phyloP scores from a whole-genome alignment of 805 yeast species.

The Candida patagonica region DNA sequence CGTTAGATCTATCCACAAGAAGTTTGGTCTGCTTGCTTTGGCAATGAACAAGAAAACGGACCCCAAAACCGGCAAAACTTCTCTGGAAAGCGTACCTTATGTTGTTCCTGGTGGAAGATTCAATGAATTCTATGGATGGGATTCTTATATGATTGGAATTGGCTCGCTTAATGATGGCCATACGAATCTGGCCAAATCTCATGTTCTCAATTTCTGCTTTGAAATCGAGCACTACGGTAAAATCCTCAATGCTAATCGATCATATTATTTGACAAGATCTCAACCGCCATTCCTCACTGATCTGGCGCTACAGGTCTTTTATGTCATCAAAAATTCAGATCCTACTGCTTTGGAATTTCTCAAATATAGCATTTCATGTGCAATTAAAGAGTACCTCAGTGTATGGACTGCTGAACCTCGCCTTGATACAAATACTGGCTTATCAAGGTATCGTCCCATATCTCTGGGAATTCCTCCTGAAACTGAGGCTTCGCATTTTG shows the following conservation, averaged over 20 bases:
- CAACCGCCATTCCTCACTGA: conserved; percentile 97
- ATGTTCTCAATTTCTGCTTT: conserved; percentile 86
- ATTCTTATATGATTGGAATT: conserved; percentile 82
- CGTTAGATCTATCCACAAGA: conserved; percentile 64
- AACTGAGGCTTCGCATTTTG: conserved; percentile 85
- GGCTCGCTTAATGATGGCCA: conserved; percentile 66
- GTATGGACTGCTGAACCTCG: conserved; percentile 80
- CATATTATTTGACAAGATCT: conserved; percentile 82
- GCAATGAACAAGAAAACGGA: conserved; percentile 52
- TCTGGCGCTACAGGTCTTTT: conserved; percentile 66
- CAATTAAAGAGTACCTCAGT: conserved; percentile 73
- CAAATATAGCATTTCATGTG: conserved; percentile 57
- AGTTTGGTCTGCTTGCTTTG: conserved; percentile 79
- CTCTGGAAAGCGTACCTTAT: conserved; percentile 65
- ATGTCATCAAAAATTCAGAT: conserved; percentile 34
- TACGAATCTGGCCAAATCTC: conserved; percentile 68
- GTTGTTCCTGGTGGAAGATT: conserved; percentile 97
- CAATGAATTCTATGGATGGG: conserved; percentile 98
- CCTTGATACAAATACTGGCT: conserved; percentile 59
- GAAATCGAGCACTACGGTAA: conserved; percentile 88
- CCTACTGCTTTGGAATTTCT: conserved; percentile 48
- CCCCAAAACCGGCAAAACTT: conserved; percentile 39
- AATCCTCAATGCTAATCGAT: conserved; percentile 86
- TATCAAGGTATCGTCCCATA: conserved; percentile 83
- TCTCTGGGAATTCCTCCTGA: conserved; percentile 96